These are phyloP conservation scores for Cynara cardunculus DNA, from an alignment of 129 eudicot species.

Conservation along the genomic window DNA sequence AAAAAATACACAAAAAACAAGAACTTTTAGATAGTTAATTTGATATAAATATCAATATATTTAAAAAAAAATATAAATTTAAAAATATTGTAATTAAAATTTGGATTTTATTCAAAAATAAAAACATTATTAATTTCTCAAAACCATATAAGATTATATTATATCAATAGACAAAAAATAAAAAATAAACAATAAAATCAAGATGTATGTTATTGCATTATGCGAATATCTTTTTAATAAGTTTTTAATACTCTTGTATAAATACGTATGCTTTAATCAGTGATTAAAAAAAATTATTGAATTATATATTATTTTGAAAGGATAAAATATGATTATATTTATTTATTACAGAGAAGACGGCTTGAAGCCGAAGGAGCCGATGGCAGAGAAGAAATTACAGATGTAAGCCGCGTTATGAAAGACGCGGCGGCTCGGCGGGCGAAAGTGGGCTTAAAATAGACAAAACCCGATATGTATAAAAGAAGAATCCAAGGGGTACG, in stretches of 20 bases:
- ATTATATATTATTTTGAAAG: background rate
- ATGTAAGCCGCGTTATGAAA: background rate
- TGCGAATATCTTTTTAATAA: no score
- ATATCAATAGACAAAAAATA: no score
- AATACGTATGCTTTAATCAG: background rate
- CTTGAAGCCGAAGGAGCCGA: background rate
- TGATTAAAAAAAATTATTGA: background rate
- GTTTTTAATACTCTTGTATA: background rate
- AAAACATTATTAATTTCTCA: no score
- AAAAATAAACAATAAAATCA: no score
- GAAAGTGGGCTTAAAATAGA: conserved; percentile 1
- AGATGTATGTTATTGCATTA: no score
- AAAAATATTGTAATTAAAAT: no score
- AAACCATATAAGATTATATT: no score
- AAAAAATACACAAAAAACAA: no score
- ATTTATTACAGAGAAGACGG: background rate
- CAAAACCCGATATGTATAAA: background rate
- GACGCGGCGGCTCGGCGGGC: conserved; percentile 13
- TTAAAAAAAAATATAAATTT: no score
- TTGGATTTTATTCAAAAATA: no score
- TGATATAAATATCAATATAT: no score
- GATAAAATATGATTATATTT: background rate
- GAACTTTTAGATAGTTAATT: no score
- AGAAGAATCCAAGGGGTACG: conserved; percentile 13
- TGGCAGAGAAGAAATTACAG: background rate